Evolutionary conservation across 2,329 filamentous ascomycete species (phyloP).

Genomic region (Xylaria sp.): DNA sequence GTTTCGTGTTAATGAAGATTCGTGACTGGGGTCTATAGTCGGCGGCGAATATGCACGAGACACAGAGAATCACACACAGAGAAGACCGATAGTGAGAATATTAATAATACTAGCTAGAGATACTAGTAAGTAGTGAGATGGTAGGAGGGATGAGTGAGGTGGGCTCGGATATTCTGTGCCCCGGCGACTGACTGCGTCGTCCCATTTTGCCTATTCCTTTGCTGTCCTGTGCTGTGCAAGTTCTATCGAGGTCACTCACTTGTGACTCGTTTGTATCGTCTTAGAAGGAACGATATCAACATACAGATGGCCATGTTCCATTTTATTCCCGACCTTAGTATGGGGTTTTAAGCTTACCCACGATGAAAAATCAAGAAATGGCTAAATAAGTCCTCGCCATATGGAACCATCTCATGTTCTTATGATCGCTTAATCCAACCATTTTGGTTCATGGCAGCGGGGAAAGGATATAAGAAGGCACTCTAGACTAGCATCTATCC

Average conservation of each 20-base stretch:
- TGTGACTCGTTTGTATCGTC: constrained; percentile 20
- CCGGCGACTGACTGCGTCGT: background rate
- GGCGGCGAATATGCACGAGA: background rate
- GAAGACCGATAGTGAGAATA: background rate
- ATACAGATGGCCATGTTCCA: background rate
- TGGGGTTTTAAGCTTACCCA: constrained; percentile 4
- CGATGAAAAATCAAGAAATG: constrained; percentile 6
- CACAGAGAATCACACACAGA: background rate
- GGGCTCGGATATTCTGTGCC: constrained; percentile 4
- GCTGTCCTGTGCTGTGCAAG: background rate
- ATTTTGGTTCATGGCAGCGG: background rate
- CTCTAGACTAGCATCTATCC: background rate
- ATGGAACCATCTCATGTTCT: background rate
- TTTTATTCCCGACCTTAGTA: constrained; percentile 5
- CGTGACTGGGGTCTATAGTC: background rate
- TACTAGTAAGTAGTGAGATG: background rate
- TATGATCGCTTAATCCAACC: background rate
- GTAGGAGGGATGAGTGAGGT: background rate
- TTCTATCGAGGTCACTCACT: constrained; percentile 22
- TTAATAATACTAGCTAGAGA: background rate
- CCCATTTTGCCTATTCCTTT: background rate
- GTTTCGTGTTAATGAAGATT: constrained; percentile 17
- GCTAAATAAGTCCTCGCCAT: background rate
- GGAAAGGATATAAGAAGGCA: background rate
- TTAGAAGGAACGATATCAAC: background rate